These are phyloP conservation scores for Ilyonectria robusta DNA, from an alignment of 2,329 filamentous ascomycete species.

Conservation along the genomic window DNA sequence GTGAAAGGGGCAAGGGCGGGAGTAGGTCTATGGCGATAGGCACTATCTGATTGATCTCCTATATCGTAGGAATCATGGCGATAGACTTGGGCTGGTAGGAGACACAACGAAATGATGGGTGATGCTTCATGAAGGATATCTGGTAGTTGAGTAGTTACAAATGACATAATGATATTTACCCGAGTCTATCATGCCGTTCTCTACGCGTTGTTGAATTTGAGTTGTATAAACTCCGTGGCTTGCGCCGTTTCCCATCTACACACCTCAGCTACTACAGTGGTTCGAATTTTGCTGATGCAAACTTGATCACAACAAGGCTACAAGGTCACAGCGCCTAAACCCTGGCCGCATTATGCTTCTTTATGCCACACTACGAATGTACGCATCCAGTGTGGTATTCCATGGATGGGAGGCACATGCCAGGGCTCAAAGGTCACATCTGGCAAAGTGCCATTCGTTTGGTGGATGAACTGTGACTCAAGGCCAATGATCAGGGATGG, in stretches of 20 bases:
- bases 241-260: no score
- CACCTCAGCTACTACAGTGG: no score
- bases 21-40: background rate
- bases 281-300: no score
- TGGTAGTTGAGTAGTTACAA: background rate
- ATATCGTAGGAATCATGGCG: background rate
- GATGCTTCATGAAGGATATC: background rate
- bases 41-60: background rate
- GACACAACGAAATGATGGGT: background rate
- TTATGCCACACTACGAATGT: background rate
- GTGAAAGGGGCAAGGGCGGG: background rate
- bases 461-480: background rate
- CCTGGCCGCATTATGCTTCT: background rate
- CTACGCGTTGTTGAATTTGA: background rate
- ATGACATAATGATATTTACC: background rate
- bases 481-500: background rate
- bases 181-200: background rate
- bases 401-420: background rate
- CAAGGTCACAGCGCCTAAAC: background rate
- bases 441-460: background rate
- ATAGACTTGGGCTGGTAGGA: background rate
- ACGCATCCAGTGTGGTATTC: background rate
- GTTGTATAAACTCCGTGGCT: background rate
- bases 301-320: background rate
- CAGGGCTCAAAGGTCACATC: background rate